Evolutionary conservation across 495 filamentous ascomycete genomes (phyloP).

Genomic region (Corynascus novoguineensis): DNA sequence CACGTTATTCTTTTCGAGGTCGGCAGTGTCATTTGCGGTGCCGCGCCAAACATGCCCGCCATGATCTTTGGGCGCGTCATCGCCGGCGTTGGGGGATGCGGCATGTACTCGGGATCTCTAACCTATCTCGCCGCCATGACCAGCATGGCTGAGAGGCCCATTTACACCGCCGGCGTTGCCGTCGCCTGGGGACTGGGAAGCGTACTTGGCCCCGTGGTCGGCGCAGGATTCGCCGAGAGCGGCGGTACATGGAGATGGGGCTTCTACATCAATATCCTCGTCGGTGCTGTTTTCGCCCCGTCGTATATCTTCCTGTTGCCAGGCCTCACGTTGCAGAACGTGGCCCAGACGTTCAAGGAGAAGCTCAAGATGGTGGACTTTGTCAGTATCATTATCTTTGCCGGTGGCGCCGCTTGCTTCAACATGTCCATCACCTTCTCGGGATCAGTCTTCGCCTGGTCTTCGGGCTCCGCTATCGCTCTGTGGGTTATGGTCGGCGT

Average conservation of each 20-base stretch:
- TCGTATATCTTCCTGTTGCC: background rate
- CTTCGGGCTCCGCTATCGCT: no score
- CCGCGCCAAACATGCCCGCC: slow-evolving; percentile 46
- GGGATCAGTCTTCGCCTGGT: no score
- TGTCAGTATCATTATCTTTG: no score
- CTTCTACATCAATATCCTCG: background rate
- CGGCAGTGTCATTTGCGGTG: slow-evolving; percentile 52
- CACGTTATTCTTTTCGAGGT: slow-evolving; percentile 43
- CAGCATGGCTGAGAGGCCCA: no score
- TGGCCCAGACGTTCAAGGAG: no score
- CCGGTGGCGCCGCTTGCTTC: no score
- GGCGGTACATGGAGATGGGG: background rate
- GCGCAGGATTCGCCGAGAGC: background rate
- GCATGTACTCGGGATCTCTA: slow-evolving; percentile 36
- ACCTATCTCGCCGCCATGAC: slow-evolving; percentile 18
- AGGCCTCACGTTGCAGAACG: no score
- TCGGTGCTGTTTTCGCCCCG: background rate
- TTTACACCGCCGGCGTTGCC: slow-evolving; percentile 25
- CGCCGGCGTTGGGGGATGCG: slow-evolving; percentile 43
- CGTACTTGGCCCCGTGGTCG: background rate
- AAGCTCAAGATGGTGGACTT: no score
- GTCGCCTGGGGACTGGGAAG: slow-evolving; percentile 6
- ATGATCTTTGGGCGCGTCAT: slow-evolving; percentile 55
- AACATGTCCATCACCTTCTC: no score
- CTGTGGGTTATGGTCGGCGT: no score